phyloP scores from a whole-genome alignment of 2,329 filamentous ascomycete genomes.

The Aspergillus arachidicola region DNA sequence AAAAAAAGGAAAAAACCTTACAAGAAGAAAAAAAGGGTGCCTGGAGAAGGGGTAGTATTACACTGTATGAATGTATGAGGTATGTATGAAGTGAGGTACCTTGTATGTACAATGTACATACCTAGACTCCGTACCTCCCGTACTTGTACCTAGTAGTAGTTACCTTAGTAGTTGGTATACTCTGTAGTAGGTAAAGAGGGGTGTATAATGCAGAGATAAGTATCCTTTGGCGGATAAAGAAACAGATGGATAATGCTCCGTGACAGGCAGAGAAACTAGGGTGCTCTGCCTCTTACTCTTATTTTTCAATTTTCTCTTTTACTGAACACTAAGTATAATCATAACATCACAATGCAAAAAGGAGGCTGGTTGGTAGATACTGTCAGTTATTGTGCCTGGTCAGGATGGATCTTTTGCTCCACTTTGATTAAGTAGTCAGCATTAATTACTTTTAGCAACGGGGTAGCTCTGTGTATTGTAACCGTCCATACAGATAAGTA shows the following conservation, averaged over 20 bases:
- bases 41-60: neutral
- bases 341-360: neutral
- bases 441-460: neutral
- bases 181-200: no score
- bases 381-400: slow-evolving; percentile 2
- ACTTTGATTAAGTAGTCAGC: neutral
- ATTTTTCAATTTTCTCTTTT: neutral
- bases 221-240: neutral
- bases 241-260: neutral
- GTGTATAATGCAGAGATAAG: neutral
- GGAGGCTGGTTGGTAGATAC: neutral
- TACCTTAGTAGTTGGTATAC: neutral
- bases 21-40: neutral
- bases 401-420: neutral
- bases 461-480: neutral
- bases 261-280: neutral
- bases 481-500: neutral
- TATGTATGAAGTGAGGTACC: neutral
- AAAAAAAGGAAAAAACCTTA: neutral
- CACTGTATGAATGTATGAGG: neutral
- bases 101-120: neutral
- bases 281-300: neutral
- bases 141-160: no score
- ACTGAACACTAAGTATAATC: neutral
- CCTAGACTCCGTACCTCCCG: neutral